Conservation (phyloP, 139 green algal species). For the Closterium sp. region DNA sequence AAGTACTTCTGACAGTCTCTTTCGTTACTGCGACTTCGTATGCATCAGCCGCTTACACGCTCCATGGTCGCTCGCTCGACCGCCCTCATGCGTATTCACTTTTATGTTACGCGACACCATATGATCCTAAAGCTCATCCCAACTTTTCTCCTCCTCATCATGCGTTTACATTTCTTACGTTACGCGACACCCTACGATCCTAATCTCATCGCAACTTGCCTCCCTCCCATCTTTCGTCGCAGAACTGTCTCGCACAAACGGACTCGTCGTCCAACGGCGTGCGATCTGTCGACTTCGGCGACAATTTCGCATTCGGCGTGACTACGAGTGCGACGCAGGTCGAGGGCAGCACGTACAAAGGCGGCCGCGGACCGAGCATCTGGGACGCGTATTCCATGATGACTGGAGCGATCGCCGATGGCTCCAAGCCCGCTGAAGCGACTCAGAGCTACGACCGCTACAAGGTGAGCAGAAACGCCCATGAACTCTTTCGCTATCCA, state of each 20-base stretch:
- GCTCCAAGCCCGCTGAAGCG: not conserved
- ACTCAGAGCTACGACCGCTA: not conserved
- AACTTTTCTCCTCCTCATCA: too few relatives aligned
- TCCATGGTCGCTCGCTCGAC: too few relatives aligned
- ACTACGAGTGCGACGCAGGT: constrained; percentile 14
- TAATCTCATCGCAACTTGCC: not conserved
- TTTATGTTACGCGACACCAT: too few relatives aligned
- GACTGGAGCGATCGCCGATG: constrained; percentile 2
- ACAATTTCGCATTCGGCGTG: not conserved
- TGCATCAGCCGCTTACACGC: too few relatives aligned
- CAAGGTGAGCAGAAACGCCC: not conserved
- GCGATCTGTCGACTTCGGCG: not conserved
- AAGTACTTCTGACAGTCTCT: too few relatives aligned
- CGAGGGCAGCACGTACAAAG: constrained; percentile 17
- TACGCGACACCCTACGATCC: not conserved
- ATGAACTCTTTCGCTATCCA: too few relatives aligned
- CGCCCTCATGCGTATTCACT: too few relatives aligned
- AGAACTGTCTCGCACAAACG: not conserved
- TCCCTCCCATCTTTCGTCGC: not conserved
- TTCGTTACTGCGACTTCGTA: too few relatives aligned
- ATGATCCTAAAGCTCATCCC: too few relatives aligned
- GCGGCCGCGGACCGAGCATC: constrained; percentile 31
- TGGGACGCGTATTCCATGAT: constrained; percentile 45
- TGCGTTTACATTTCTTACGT: not conserved
- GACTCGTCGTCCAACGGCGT: not conserved